Evolutionary conservation across 805 yeast species (phyloP), one percentile per base, ranked within the genome.

Genomic region (Pichia pseudocactophila): DNA sequence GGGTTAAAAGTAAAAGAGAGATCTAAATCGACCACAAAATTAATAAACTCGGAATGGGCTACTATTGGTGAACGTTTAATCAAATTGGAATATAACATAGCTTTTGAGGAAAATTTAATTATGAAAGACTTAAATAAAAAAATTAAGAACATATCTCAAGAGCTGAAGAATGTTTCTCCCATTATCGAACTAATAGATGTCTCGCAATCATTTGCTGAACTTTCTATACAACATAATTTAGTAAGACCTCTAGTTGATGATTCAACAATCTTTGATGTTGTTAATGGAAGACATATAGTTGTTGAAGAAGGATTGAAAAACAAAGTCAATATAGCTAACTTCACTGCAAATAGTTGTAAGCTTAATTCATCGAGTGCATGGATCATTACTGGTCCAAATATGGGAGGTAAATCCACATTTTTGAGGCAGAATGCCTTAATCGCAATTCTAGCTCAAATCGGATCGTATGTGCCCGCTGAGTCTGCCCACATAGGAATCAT

Each of bases 331-430:
- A 43, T 55, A n/a, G 61, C 56, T 13, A 64, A 67, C 42, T 82
- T 81, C 56, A 55, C 70, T 50, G 31, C 78, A 47, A 69, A 74
- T 44, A 65, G 68, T 42, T 72, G 77, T 37, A 7, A 37, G 3
- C 30, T 64, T 2, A 48, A 60, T 34, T 47, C 60, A 0, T 50
- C 56, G 6, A 49, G 61, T 5, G 54, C 73, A 2, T 72, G 84
- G 67, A 68, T 86, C 15, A 75, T 86, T n/a, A 82, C 95, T 0
- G 96, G 96, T 0, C 95, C 96, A 0, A 86, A 86, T 55, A 82
- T 82, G 90, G 90, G 90, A 7, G 92, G 92, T 7, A 83, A 83
- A 55, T 80, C 88, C 6, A 80, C 88, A 1, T 82, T 77, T 54
- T 70, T 83, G 34, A 70, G 86, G 46, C 89, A 82, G 43, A 77